A percentile compares a stretch with the other conserved stretches of the same genome.
Conservation (phyloP, 306 rosid genomes). For the Dryas octopetala region DNA sequence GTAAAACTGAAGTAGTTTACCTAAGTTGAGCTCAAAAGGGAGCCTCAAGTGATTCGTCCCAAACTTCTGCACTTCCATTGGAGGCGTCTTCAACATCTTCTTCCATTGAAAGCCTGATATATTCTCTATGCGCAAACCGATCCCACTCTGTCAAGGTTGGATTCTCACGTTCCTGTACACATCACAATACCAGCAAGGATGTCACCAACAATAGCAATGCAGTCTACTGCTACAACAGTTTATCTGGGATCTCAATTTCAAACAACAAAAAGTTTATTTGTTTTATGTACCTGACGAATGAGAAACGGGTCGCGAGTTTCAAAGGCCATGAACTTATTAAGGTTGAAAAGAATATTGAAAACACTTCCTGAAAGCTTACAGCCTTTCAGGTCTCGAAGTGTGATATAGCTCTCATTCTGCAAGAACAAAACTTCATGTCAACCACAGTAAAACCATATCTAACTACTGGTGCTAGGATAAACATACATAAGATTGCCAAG, state of each 20-base stretch:
- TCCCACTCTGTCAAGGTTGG: conserved; percentile 99
- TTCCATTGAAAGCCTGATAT: conserved; percentile 99
- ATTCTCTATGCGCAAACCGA: conserved; percentile 99
- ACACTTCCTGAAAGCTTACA: conserved; percentile 94
- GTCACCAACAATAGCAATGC: conserved; percentile 30
- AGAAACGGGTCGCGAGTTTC: conserved; percentile 98
- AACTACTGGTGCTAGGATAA: conserved; percentile 5
- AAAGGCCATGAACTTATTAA: conserved; percentile 98
- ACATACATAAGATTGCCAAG: conserved; percentile 1
- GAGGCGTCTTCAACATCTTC: conserved; percentile 99
- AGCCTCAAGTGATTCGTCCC: conserved; percentile 99
- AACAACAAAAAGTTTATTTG: not conserved
- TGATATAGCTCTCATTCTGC: conserved; percentile 79
- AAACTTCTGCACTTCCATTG: conserved; percentile 99
- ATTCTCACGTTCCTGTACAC: conserved; percentile 95
- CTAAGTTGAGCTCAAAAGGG: conserved; percentile 63
- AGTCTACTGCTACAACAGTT: not conserved
- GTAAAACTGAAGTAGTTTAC: conserved; percentile 11
- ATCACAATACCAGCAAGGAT: conserved; percentile 26
- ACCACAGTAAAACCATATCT: conserved; percentile 4
- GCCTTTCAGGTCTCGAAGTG: conserved; percentile 84
- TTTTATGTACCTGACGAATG: conserved; percentile 85
- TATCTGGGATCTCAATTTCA: not conserved
- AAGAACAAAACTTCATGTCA: conserved; percentile 25
- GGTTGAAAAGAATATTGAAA: conserved; percentile 94